phyloP scores from a whole-genome alignment of 805 yeast genomes.

The Hanseniaspora guilliermondii region DNA sequence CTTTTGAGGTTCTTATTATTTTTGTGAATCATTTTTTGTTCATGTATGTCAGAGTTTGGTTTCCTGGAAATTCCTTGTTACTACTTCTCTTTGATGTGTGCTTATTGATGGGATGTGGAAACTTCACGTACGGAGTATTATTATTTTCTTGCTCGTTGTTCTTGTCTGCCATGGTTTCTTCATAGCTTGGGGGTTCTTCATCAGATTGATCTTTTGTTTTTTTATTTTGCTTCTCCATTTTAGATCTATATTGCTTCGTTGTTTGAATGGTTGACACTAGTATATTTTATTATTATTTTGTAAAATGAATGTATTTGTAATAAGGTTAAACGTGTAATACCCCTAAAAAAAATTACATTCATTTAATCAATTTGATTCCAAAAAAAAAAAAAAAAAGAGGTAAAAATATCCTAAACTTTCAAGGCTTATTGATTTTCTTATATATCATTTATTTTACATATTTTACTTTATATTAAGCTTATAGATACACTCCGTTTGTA shows the following conservation, averaged over 20 bases:
- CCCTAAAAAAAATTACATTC: too few species aligned
- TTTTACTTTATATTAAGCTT: neutral
- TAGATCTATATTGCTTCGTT: neutral
- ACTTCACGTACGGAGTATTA: conserved; percentile 5
- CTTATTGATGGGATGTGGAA: conserved; percentile 7
- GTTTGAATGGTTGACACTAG: neutral
- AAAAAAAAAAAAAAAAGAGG: too few species aligned
- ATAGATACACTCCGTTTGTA: neutral
- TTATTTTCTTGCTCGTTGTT: neutral
- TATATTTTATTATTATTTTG: neutral
- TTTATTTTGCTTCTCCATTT: neutral
- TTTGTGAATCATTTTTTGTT: neutral
- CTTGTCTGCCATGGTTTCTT: neutral
- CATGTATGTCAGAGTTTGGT: conserved; percentile 5
- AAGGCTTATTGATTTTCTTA: neutral
- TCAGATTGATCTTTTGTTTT: neutral
- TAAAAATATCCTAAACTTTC: too few species aligned
- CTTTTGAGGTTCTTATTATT: neutral
- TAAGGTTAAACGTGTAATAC: too few species aligned
- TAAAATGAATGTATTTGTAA: too few species aligned
- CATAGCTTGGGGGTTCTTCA: neutral
- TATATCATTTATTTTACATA: neutral
- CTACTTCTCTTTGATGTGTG: neutral
- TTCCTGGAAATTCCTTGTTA: conserved; percentile 6
- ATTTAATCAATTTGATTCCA: too few species aligned